These are phyloP conservation scores for Castanea sativa DNA, from an alignment of 306 rosid genomes.

Conservation along the genomic window DNA sequence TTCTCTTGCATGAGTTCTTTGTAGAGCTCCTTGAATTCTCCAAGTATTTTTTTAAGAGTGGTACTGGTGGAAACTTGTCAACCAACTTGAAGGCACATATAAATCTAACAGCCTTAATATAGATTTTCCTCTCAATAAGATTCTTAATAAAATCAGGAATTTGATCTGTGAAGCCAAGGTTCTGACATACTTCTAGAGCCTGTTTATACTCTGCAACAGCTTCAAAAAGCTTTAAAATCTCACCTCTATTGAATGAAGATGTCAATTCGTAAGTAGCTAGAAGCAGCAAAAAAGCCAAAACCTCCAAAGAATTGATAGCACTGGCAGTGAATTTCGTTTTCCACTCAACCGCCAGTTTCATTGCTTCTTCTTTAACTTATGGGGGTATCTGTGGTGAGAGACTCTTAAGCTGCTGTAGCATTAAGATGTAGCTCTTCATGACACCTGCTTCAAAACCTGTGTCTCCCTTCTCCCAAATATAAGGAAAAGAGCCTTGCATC, in stretches of 20 bases:
- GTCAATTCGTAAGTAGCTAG: constrained; percentile 39
- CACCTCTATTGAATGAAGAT: constrained; percentile 34
- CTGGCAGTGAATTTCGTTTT: constrained; percentile 25
- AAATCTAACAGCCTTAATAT: constrained; percentile 52
- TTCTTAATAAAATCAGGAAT: constrained; percentile 39
- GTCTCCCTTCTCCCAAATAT: constrained; percentile 20
- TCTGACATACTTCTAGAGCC: constrained; percentile 35
- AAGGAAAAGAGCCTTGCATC: constrained; percentile 29
- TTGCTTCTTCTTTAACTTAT: constrained; percentile 41
- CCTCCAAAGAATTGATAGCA: constrained; percentile 31
- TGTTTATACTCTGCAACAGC: constrained; percentile 34
- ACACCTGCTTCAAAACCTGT: constrained; percentile 13
- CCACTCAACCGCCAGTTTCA: constrained; percentile 48
- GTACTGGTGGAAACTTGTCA: constrained; percentile 38
- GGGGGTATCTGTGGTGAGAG: constrained; percentile 40
- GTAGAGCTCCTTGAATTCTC: constrained; percentile 1
- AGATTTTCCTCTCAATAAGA: constrained; percentile 36
- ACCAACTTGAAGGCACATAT: constrained; percentile 46
- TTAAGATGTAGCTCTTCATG: constrained; percentile 16
- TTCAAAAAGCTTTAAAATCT: constrained; percentile 48
- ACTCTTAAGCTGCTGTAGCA: constrained; percentile 34
- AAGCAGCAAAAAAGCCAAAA: constrained; percentile 51
- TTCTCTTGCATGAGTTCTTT: not conserved
- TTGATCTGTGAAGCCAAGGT: constrained; percentile 38
- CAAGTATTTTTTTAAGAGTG: constrained; percentile 29